These are phyloP conservation scores for Daphne laureola DNA, from an alignment of 441 rosid genomes.

Conservation along the genomic window DNA sequence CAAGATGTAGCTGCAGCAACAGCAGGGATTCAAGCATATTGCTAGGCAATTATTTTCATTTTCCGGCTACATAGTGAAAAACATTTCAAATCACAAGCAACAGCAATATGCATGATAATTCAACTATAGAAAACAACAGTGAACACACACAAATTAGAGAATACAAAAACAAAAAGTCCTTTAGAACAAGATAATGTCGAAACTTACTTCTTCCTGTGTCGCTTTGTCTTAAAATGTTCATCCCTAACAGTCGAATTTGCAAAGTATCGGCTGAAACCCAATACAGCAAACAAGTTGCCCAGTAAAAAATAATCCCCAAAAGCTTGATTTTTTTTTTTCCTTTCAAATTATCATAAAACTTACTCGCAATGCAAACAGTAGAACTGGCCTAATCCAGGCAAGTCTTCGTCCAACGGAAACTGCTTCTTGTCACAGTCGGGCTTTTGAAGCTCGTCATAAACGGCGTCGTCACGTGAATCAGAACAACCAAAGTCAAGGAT, in stretches of 20 bases:
- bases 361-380: slow-evolving; percentile 97
- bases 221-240: slow-evolving; percentile 86
- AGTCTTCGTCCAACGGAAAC: slow-evolving; percentile 67
- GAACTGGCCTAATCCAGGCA: slow-evolving; percentile 96
- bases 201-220: slow-evolving; percentile 78
- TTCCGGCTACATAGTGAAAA: no score
- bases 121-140: no score
- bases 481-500: slow-evolving; percentile 29
- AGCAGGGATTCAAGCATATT: no score
- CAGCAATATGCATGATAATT: no score
- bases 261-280: slow-evolving; percentile 64
- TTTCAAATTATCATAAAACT: slow-evolving; percentile 15
- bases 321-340: background rate
- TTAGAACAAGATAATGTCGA: background rate
- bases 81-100: no score
- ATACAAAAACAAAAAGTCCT: no score
- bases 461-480: slow-evolving; percentile 65
- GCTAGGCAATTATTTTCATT: no score
- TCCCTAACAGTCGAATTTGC: slow-evolving; percentile 49
- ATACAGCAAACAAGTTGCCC: slow-evolving; percentile 7
- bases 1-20: no score
- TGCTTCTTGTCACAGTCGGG: slow-evolving; percentile 42
- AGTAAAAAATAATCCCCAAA: background rate
- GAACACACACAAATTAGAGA: no score
- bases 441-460: slow-evolving; percentile 68